Evolutionary conservation across 2,329 filamentous ascomycete genomes (phyloP).

Genomic region (Cercospora nicotianae): DNA sequence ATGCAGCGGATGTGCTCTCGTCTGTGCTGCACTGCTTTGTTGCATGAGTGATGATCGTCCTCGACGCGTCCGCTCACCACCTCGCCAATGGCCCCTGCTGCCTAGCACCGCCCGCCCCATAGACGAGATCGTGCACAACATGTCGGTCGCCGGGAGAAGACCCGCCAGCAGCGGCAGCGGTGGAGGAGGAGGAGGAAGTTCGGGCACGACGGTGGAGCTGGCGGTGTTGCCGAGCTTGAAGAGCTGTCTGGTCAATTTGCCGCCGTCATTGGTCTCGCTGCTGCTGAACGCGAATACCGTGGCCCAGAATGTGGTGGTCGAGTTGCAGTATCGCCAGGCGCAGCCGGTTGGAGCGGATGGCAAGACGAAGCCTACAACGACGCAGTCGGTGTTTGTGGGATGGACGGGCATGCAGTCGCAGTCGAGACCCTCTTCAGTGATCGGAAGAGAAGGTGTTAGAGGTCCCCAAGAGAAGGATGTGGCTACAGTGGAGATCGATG

Average conservation of each 20-base stretch:
- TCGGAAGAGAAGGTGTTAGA: slow-evolving; percentile 69
- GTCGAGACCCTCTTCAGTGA: slow-evolving; percentile 70
- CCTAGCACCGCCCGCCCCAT: slow-evolving; percentile 10
- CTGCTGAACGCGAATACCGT: slow-evolving; percentile 88
- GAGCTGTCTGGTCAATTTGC: slow-evolving; percentile 93
- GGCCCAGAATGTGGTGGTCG: slow-evolving; percentile 93
- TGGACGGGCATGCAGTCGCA: slow-evolving; percentile 99
- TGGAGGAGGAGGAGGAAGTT: background rate
- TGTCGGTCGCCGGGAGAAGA: slow-evolving; percentile 21
- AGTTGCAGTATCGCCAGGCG: slow-evolving; percentile 73
- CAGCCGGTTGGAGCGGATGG: slow-evolving; percentile 47
- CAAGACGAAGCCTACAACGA: slow-evolving; percentile 38
- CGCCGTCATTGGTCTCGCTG: slow-evolving; percentile 76
- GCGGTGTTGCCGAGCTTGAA: slow-evolving; percentile 78
- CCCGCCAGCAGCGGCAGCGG: slow-evolving; percentile 1
- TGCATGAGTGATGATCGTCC: slow-evolving; percentile 12
- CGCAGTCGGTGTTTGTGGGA: slow-evolving; percentile 79
- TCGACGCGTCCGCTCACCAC: slow-evolving; percentile 11
- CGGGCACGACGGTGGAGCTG: slow-evolving; percentile 59
- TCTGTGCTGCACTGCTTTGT: background rate
- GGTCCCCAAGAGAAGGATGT: slow-evolving; percentile 70
- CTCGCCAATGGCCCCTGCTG: slow-evolving; percentile 11
- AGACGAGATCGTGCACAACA: slow-evolving; percentile 13
- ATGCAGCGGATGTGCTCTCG: background rate
- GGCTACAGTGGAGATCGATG: slow-evolving; percentile 79